Base-by-base conservation (phyloP, 306 rosid species). In the Dryas octopetala region DNA sequence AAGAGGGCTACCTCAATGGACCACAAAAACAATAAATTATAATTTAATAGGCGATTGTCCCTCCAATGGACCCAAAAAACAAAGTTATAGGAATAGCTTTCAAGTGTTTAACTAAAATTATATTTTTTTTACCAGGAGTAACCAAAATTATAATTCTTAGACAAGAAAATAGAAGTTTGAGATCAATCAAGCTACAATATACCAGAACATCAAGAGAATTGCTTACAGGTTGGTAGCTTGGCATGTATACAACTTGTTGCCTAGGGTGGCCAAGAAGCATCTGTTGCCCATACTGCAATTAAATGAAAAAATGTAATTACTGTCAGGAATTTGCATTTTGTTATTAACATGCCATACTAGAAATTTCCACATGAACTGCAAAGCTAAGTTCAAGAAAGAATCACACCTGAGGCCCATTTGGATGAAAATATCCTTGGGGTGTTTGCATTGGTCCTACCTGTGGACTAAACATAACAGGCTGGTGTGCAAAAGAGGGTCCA, bases 401-500 rank as follows among this genome's bases (percentile, higher is more conserved):
- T 67, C 62, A 14, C 70, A 95, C 99, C 91, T 88, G 99, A 75
- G 97, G 97, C 67, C 91, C 97, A 88, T 90, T 95, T 54, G 95
- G 93, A 81, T 83, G 97, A 79, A 86, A 90, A 79, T 85, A 95
- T 43, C 86, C 78, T 78, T 84, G 99, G 47, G 96, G 86, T 72
- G 93, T 44, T 75, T 76, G 91, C 84, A 91, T 86, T 62, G 86
- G 94, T 67, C 85, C 86, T 75, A 78, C 89, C 83, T 83, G 94
- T 65, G 96, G 93, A 88, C 87, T 91, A 76, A 88, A 89, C 66
- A 90, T 76, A 60, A 95, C 82, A 78, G 90, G 90, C 76, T 90
- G 98, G 45, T 78, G 91, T 2, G 88, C 61, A 83, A 80, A 95
- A 28, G 96, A 51, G 76, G 89, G 87, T 74, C 95, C 97, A 82